These are phyloP conservation scores for Tolypocladium tundrense DNA, from an alignment of 2,329 filamentous ascomycete species.

Conservation along the genomic window DNA sequence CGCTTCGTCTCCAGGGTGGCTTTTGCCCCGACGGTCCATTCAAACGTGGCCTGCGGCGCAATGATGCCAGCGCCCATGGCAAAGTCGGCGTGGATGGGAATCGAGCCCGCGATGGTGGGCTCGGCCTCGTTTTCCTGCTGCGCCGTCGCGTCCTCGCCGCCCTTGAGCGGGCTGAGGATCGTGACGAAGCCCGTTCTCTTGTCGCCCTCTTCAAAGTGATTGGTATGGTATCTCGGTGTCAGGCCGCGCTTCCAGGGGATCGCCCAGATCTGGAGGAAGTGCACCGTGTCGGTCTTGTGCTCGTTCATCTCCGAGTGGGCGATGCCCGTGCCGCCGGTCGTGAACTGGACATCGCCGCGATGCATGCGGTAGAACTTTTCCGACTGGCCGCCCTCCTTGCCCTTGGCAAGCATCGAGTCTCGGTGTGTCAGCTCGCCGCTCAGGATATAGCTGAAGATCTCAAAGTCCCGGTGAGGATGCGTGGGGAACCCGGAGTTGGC, in stretches of 20 bases:
- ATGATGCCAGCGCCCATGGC: conserved; percentile 74
- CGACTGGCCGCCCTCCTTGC: conserved; percentile 44
- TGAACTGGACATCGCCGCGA: conserved; percentile 81
- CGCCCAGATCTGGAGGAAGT: conserved; percentile 87
- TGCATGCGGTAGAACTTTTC: conserved; percentile 62
- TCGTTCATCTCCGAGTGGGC: conserved; percentile 79
- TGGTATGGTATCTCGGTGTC: conserved; percentile 66
- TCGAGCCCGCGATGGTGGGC: conserved; percentile 53
- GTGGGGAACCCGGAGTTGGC: conserved; percentile 70
- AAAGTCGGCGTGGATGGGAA: conserved; percentile 76
- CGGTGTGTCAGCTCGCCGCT: conserved; percentile 78
- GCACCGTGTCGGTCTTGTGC: conserved; percentile 57
- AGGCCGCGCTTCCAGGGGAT: conserved; percentile 66
- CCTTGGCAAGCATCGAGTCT: conserved; percentile 71
- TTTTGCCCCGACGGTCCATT: conserved; percentile 59
- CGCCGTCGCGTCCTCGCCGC: conserved; percentile 48
- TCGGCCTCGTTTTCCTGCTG: conserved; percentile 55
- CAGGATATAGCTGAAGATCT: conserved; percentile 87
- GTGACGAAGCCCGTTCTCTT: conserved; percentile 63
- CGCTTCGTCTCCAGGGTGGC: conserved; percentile 41
- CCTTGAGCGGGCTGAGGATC: conserved; percentile 67
- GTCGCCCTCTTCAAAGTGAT: conserved; percentile 58
- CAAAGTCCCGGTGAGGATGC: conserved; percentile 75
- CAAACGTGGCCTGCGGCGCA: conserved; percentile 51
- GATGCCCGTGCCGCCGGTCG: conserved; percentile 72